Conservation (phyloP, 73 alveolate species). For the Symbiodinium pilosum region DNA sequence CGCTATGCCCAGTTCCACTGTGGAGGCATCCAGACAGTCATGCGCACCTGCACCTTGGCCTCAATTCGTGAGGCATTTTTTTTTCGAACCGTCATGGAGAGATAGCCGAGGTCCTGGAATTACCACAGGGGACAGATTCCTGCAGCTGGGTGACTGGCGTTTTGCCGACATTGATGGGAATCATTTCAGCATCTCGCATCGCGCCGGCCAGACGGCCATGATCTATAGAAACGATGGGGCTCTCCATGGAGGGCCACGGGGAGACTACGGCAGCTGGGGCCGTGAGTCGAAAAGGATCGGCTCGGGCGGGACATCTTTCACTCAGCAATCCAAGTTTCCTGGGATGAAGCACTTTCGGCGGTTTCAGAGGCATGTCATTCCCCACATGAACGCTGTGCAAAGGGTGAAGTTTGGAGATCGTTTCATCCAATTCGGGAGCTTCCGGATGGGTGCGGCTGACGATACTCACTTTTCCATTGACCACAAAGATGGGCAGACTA, state of each 20-base stretch:
- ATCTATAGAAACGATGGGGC: background rate
- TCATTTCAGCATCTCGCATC: background rate
- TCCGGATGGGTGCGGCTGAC: too few species aligned
- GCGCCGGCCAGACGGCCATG: background rate
- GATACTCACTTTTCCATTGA: too few species aligned
- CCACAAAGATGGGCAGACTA: too few species aligned
- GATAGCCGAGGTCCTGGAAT: background rate
- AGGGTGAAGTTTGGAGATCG: too few species aligned
- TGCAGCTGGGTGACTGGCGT: background rate
- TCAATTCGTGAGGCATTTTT: background rate
- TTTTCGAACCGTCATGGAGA: too few species aligned
- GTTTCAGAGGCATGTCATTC: too few species aligned
- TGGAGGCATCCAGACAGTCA: constrained; percentile 3
- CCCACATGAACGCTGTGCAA: too few species aligned
- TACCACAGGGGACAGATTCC: background rate
- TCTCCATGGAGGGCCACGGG: background rate
- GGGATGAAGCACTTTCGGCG: too few species aligned
- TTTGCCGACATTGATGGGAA: background rate
- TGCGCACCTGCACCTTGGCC: background rate
- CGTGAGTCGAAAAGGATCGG: too few species aligned
- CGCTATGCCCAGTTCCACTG: constrained; percentile 23
- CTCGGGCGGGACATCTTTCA: too few species aligned
- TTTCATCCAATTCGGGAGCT: too few species aligned
- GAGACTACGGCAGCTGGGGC: background rate
- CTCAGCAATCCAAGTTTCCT: too few species aligned